These are phyloP conservation scores for Dictyostelium discoideum DNA, from an alignment of 78 protist species.

Conservation along the genomic window dicty_2.7 NC_007088.5:2120501-2121000, in stretches of 20 bases:
- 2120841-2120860: not conserved
- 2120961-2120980: not conserved
- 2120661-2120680: not conserved
- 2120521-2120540: no score
- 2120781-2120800: no score
- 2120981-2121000: not conserved
- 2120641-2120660: not conserved
- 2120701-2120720: not conserved
- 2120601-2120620: no score
- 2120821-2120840: not conserved
- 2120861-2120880: not conserved
- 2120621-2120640: not conserved
- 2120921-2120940: not conserved
- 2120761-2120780: no score
- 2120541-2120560: not conserved
- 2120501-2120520: no score
- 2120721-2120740: not conserved
- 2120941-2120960: not conserved
- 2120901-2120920: not conserved
- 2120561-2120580: no score
- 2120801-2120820: no score
- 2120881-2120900: no score
- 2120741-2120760: not conserved
- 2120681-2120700: not conserved
- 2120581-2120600: not conserved